Percentiles rank a stretch among this genome's conserved stretches.
These are phyloP conservation scores for Penicillium sp. DNA, from an alignment of 2,329 filamentous ascomycete species.

Conservation along the genomic window DNA sequence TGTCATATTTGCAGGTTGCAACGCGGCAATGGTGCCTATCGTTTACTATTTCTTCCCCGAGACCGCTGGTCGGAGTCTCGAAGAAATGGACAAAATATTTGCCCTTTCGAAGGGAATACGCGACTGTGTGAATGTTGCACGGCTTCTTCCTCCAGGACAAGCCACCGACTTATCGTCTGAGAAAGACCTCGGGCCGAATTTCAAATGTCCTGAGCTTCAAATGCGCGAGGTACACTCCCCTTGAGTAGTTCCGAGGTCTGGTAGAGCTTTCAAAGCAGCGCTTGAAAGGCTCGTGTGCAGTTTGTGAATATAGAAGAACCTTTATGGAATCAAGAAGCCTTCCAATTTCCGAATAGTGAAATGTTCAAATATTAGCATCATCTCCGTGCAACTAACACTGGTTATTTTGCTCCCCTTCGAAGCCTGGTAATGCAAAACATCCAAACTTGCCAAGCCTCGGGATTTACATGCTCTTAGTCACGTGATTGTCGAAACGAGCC, in stretches of 20 bases:
- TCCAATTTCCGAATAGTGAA: no score
- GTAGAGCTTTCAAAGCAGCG: neutral
- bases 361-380: no score
- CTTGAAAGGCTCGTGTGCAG: neutral
- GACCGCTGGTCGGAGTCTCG: constrained; percentile 23
- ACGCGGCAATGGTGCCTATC: constrained; percentile 16
- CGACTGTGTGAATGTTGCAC: constrained; percentile 18
- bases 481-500: no score
- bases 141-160: constrained; percentile 11
- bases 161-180: constrained; percentile 1
- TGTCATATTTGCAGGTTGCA: constrained; percentile 20
- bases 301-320: neutral
- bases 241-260: neutral
- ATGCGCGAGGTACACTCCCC: constrained; percentile 4
- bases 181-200: neutral
- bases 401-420: no score
- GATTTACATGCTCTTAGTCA: no score
- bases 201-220: constrained; percentile 8
- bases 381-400: no score
- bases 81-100: constrained; percentile 27
- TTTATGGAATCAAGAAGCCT: neutral
- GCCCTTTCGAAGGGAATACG: constrained; percentile 8
- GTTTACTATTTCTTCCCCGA: constrained; percentile 25
- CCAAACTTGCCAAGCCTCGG: no score
- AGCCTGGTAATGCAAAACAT: no score